These are phyloP conservation scores for Fusarium duplospermum DNA, from an alignment of 2,329 filamentous ascomycete genomes.

Conservation along the genomic window DNA sequence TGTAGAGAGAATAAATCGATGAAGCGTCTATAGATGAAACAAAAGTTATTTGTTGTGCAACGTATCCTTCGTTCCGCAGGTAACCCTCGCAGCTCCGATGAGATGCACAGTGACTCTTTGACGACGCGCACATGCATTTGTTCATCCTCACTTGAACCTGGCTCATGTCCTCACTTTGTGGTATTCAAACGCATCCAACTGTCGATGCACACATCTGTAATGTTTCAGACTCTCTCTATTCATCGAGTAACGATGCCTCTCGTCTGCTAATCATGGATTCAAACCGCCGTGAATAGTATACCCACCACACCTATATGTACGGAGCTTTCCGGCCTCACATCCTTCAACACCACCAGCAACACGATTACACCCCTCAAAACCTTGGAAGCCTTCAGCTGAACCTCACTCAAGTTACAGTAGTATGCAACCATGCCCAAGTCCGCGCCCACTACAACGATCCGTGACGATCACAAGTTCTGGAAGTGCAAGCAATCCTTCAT, in stretches of 20 bases:
- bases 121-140: not conserved
- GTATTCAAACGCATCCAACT: not conserved
- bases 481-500: not conserved
- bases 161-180: not conserved
- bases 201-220: not conserved
- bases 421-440: not conserved
- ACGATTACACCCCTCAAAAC: not conserved
- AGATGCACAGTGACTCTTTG: not conserved
- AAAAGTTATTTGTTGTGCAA: not conserved
- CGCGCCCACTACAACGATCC: not conserved
- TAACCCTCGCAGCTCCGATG: not conserved
- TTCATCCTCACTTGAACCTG: not conserved
- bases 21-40: not conserved
- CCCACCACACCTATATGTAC: not conserved
- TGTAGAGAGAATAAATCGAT: not conserved
- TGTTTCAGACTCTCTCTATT: not conserved
- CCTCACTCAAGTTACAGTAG: not conserved
- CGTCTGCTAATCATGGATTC: not conserved
- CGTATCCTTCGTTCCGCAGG: not conserved
- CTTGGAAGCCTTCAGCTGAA: not conserved
- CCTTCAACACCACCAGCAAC: not conserved
- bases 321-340: not conserved
- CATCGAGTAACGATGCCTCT: not conserved
- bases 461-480: constrained; percentile 7
- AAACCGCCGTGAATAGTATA: not conserved